Conservation (phyloP, 192 early-diverging fungal species). For the Coemansia sp. region DNA sequence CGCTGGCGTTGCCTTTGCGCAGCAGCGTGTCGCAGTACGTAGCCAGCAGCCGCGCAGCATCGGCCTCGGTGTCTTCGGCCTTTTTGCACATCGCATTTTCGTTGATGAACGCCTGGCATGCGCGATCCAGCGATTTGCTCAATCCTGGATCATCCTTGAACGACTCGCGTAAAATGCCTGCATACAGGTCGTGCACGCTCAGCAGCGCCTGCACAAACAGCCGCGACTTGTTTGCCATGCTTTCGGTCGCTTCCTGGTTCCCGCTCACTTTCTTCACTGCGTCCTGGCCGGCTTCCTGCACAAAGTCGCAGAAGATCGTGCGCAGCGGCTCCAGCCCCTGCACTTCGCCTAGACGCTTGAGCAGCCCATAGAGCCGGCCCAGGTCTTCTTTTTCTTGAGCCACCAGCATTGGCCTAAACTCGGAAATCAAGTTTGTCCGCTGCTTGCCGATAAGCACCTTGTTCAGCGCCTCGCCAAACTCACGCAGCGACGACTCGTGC, state of each 20-base stretch:
- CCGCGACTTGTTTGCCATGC: constrained; percentile 50
- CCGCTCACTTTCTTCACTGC: constrained; percentile 76
- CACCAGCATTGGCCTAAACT: constrained; percentile 88
- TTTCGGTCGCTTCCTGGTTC: constrained; percentile 49
- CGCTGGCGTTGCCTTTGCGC: constrained; percentile 64
- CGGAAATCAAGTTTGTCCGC: constrained; percentile 77
- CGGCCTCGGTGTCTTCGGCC: constrained; percentile 50
- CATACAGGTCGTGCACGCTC: constrained; percentile 83
- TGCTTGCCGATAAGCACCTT: constrained; percentile 84
- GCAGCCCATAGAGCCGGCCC: constrained; percentile 79
- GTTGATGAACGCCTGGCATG: constrained; percentile 93
- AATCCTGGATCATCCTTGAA: constrained; percentile 82
- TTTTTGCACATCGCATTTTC: constrained; percentile 77
- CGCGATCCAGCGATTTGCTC: constrained; percentile 88
- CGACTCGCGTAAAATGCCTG: constrained; percentile 70
- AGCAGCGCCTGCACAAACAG: constrained; percentile 86
- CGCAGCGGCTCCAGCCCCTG: constrained; percentile 82
- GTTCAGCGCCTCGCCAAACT: constrained; percentile 80
- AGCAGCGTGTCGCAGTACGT: constrained; percentile 88
- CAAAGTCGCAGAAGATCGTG: constrained; percentile 71
- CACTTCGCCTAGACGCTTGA: constrained; percentile 68
- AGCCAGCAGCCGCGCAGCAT: constrained; percentile 87
- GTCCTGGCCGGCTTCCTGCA: constrained; percentile 73
- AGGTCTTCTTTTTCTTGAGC: constrained; percentile 87
- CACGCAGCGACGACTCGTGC: constrained; percentile 75